Base-by-base conservation (phyloP, 2,329 filamentous ascomycete species). In the Fusarium bulbicola region DNA sequence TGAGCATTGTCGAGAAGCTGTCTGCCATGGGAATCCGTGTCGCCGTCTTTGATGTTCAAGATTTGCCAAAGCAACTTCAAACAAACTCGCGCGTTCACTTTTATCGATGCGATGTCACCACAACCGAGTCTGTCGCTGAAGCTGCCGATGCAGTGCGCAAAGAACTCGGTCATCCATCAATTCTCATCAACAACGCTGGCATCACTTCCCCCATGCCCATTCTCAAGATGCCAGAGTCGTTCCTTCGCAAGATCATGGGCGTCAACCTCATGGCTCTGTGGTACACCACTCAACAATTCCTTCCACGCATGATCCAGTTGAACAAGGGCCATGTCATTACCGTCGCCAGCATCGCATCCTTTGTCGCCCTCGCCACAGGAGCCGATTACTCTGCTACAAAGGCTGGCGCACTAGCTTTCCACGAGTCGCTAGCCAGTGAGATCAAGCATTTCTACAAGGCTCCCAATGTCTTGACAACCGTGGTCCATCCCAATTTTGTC, bases 311-410 rank as follows among this genome's bases (percentile, higher is more conserved):
- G 87, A 82, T 92, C 50, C 78, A 82, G 30, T 75, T 78, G 10
- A 89, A 93, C 82, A 92, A 94, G 82, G 92, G 92, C 59, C 92
- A 92, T 83, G 81, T 94, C 49, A 89, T 94, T 39, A 93, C 90
- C 1, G 87, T 94, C 16, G 91, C 92, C 20, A 90, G 87, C n/a
- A 84, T 90, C 46, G 91, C 91, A 0, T 88, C 87, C 16, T 92
- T 89, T 78, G 78, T 89, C 9, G 84, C 87, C 4, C 85, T 90
- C 1, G 87, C 91, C 3, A 86, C 85, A 63, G 88, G 91, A 82
- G 88, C 90, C 26, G 91, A 93, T 80, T 94, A 94, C 82, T 85
- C 86, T 1, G 86, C 89, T 5, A 88, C 86, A 58, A 94, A 94
- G 81, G 87, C 91, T 8, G 91, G 89, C 0, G 88, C 90, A 0